These are phyloP conservation scores for Dimocarpus longan DNA, from an alignment of 345 rosid genomes.

Conservation along the genomic window DNA sequence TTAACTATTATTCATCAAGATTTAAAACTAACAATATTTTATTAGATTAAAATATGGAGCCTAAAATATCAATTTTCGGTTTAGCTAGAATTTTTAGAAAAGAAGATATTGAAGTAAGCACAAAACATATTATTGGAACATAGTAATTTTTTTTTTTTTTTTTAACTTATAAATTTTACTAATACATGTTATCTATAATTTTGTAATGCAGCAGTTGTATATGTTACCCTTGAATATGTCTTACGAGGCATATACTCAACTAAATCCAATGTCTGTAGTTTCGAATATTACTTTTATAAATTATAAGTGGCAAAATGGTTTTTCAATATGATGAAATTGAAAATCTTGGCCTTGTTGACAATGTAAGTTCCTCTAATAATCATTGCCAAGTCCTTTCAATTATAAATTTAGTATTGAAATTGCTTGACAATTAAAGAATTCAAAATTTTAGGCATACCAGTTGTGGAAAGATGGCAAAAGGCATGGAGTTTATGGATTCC, in stretches of 20 bases:
- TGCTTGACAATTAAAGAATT: too few relatives aligned
- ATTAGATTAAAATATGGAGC: constrained; percentile 43
- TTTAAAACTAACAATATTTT: constrained; percentile 22
- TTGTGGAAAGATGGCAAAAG: too few relatives aligned
- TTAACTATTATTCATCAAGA: neutral
- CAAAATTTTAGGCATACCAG: too few relatives aligned
- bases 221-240: neutral
- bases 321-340: neutral
- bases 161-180: too few relatives aligned
- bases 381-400: too few relatives aligned
- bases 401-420: too few relatives aligned
- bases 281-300: neutral
- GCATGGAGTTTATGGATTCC: too few relatives aligned
- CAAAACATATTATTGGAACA: constrained; percentile 38
- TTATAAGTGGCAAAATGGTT: constrained; percentile 12
- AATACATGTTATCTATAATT: too few relatives aligned
- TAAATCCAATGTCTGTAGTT: constrained; percentile 18
- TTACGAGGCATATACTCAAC: constrained; percentile 9
- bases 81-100: constrained; percentile 41
- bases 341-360: too few relatives aligned
- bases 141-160: constrained; percentile 31
- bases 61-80: constrained; percentile 49
- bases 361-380: neutral
- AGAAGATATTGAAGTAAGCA: constrained; percentile 31
- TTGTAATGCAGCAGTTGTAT: neutral